These are phyloP conservation scores for Penicillium egyptiacum DNA, from an alignment of 495 filamentous ascomycete genomes.

Conservation along the genomic window DNA sequence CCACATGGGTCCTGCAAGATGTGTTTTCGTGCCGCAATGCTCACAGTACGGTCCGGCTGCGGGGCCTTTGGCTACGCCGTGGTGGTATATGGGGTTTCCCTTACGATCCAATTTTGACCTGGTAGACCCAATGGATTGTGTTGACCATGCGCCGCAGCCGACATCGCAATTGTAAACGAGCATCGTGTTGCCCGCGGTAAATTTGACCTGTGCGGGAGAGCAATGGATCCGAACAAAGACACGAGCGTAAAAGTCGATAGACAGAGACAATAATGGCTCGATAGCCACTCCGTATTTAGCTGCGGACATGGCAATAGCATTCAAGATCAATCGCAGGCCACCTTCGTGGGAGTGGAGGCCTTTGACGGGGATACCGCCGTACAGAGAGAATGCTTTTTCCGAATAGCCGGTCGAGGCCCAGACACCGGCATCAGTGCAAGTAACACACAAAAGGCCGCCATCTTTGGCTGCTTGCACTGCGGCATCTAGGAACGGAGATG, in stretches of 20 bases:
- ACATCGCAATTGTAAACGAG: conserved; percentile 84
- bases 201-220: conserved; percentile 82
- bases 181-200: conserved; percentile 86
- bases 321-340: conserved; percentile 80
- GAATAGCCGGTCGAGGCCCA: conserved; percentile 91
- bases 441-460: conserved; percentile 89
- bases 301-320: conserved; percentile 74
- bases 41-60: conserved; percentile 60
- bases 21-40: conserved; percentile 84
- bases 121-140: conserved; percentile 69
- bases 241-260: conserved; percentile 93
- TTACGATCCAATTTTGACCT: conserved; percentile 64
- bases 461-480: conserved; percentile 81
- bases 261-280: conserved; percentile 87
- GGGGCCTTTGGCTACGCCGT: conserved; percentile 68
- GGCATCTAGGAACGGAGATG: conserved; percentile 85
- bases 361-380: conserved; percentile 85
- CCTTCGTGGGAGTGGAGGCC: conserved; percentile 83
- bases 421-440: conserved; percentile 91
- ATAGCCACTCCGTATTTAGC: conserved; percentile 86
- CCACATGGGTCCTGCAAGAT: conserved; percentile 92
- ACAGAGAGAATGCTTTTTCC: conserved; percentile 88
- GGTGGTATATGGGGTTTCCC: conserved; percentile 71
- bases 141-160: conserved; percentile 86
- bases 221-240: conserved; percentile 82